Percentiles rank a stretch among this genome's conserved stretches.
phyloP scores from a whole-genome alignment of 306 rosid species.

The Rosa multiflora region DNA sequence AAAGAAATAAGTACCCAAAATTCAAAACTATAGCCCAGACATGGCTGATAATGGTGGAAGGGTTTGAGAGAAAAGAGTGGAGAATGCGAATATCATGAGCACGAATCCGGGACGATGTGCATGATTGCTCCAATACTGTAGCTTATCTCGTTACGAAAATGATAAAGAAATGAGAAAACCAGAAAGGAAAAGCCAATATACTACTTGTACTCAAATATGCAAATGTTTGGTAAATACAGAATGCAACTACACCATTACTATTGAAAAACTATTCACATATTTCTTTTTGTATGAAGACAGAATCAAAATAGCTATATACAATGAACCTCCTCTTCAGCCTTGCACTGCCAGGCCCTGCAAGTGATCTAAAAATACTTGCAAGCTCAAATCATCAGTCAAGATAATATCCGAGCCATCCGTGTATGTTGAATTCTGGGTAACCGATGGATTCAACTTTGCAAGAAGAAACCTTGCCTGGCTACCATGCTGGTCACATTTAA shows the following conservation, averaged over 20 bases:
- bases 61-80: slow-evolving; percentile 77
- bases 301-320: slow-evolving; percentile 21
- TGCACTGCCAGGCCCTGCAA: slow-evolving; percentile 87
- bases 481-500: slow-evolving; percentile 85
- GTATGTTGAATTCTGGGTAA: slow-evolving; percentile 76
- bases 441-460: slow-evolving; percentile 90
- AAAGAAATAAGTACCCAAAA: slow-evolving; percentile 50
- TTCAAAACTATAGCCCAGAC: slow-evolving; percentile 88
- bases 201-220: neutral
- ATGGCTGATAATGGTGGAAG: slow-evolving; percentile 72
- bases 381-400: slow-evolving; percentile 87
- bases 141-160: slow-evolving; percentile 19
- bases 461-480: slow-evolving; percentile 95
- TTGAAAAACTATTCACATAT: slow-evolving; percentile 28
- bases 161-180: neutral
- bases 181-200: neutral
- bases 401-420: slow-evolving; percentile 75
- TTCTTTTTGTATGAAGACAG: slow-evolving; percentile 1
- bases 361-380: slow-evolving; percentile 84
- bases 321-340: slow-evolving; percentile 41
- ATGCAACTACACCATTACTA: neutral
- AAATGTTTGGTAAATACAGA: slow-evolving; percentile 3
- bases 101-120: slow-evolving; percentile 74
- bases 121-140: slow-evolving; percentile 73
- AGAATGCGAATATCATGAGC: slow-evolving; percentile 91